phyloP scores from a whole-genome alignment of 2,329 filamentous ascomycete genomes.

The Hypoxylon sp. region DNA sequence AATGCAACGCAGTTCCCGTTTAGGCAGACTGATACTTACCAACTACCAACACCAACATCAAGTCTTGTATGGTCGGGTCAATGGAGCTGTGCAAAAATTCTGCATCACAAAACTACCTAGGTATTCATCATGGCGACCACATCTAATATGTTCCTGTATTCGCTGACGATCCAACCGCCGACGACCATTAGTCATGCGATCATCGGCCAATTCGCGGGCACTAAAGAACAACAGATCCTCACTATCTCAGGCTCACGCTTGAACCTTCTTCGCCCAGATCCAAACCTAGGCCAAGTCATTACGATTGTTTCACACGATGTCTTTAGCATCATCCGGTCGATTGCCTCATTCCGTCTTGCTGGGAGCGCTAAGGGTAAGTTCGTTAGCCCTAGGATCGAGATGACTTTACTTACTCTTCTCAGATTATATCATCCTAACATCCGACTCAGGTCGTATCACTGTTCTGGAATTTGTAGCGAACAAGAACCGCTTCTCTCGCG shows the following conservation, averaged over 20 bases:
- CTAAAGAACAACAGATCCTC: conserved; percentile 97
- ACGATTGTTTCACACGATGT: conserved; percentile 92
- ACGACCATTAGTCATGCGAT: conserved; percentile 92
- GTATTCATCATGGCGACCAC: conserved; percentile 85
- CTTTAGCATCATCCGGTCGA: conserved; percentile 92
- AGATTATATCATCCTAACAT: conserved; percentile 97
- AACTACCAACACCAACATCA: too few relatives aligned
- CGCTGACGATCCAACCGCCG: conserved; percentile 93
- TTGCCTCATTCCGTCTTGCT: conserved; percentile 91
- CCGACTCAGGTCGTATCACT: conserved; percentile 94
- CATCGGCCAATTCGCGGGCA: conserved; percentile 94
- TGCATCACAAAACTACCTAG: too few relatives aligned
- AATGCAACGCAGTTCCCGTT: too few relatives aligned
- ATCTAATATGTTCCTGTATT: conserved; percentile 99
- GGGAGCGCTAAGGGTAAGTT: conserved; percentile 95
- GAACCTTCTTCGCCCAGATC: conserved; percentile 87
- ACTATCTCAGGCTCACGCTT: conserved; percentile 92
- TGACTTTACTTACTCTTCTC: conserved; percentile 70
- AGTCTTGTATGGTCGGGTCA: too few relatives aligned
- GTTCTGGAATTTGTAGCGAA: conserved; percentile 92
- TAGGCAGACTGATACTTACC: too few relatives aligned
- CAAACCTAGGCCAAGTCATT: conserved; percentile 86
- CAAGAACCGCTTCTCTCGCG: conserved; percentile 87
- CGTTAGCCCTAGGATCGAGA: conserved; percentile 58
- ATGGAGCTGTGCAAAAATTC: too few relatives aligned